A percentile compares a stretch with the other conserved stretches of the same genome.
Evolutionary conservation across 176 grass and related monocot genomes (phyloP).

Genomic region (Carex myosuroides): DNA sequence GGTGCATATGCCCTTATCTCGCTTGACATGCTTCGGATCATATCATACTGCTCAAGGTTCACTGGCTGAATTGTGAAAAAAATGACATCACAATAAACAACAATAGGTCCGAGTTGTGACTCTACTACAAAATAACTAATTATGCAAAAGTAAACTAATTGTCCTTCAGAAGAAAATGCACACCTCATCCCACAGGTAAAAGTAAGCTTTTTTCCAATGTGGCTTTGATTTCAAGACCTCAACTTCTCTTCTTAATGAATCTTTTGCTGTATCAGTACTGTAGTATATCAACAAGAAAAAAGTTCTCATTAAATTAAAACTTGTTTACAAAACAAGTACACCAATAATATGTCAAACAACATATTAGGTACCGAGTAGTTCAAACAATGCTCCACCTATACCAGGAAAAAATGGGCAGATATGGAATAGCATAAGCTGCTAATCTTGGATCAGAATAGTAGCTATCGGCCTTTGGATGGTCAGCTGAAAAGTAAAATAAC

Average conservation of each 20-base stretch:
- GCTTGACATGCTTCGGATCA: slow-evolving; percentile 76
- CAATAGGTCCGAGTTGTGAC: neutral
- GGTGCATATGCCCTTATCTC: slow-evolving; percentile 77
- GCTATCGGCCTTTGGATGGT: slow-evolving; percentile 81
- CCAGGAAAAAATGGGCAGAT: slow-evolving; percentile 81
- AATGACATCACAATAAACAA: slow-evolving; percentile 1
- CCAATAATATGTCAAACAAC: slow-evolving; percentile 6
- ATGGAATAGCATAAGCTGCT: slow-evolving; percentile 96
- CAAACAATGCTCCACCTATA: slow-evolving; percentile 33
- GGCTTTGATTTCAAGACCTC: slow-evolving; percentile 69
- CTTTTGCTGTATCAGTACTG: slow-evolving; percentile 73
- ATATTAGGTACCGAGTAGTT: slow-evolving; percentile 1
- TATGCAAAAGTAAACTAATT: slow-evolving; percentile 22
- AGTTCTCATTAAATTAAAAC: slow-evolving; percentile 12
- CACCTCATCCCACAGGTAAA: slow-evolving; percentile 99
- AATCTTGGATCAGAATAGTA: slow-evolving; percentile 98
- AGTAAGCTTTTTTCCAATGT: slow-evolving; percentile 96
- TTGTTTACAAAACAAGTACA: slow-evolving; percentile 19
- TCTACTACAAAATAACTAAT: slow-evolving; percentile 1
- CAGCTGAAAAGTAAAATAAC: slow-evolving; percentile 51
- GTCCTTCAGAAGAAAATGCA: neutral
- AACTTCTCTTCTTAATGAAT: slow-evolving; percentile 72
- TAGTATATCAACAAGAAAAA: slow-evolving; percentile 19
- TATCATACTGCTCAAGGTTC: slow-evolving; percentile 81
- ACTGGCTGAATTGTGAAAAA: slow-evolving; percentile 63